phyloP scores from a whole-genome alignment of 179 eudicot genomes.

The Beta corolliflora region DNA sequence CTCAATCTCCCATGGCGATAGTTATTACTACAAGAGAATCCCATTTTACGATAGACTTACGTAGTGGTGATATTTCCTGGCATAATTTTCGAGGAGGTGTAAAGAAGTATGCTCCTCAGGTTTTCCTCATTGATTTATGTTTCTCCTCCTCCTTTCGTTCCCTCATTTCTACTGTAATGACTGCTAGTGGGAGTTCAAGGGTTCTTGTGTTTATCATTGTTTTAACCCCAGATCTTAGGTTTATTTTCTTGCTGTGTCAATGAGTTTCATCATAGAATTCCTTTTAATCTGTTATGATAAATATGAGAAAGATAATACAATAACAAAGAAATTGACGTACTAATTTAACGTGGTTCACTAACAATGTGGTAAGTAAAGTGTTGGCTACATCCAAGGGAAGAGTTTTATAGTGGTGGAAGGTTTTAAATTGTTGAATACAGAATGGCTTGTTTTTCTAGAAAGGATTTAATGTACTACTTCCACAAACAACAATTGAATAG shows the following conservation, averaged over 20 bases:
- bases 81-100: conserved; percentile 63
- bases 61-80: conserved; percentile 82
- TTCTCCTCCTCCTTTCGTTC: conserved; percentile 10
- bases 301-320: neutral
- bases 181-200: neutral
- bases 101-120: conserved; percentile 40
- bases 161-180: conserved; percentile 2
- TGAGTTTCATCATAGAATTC: neutral
- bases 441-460: too few relatives aligned
- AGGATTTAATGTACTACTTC: neutral
- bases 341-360: neutral
- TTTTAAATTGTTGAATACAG: too few relatives aligned
- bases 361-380: neutral
- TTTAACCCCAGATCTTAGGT: neutral
- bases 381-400: neutral
- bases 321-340: neutral
- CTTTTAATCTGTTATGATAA: neutral
- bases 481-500: neutral
- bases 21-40: conserved; percentile 69
- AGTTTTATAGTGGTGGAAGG: neutral
- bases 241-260: neutral
- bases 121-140: conserved; percentile 9
- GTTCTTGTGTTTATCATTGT: neutral
- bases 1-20: conserved; percentile 81
- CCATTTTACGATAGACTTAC: conserved; percentile 49